Evolutionary conservation across 805 yeast species (phyloP), one percentile per base, ranked within the genome.

Genomic region (Ascoidea rubescens): DNA sequence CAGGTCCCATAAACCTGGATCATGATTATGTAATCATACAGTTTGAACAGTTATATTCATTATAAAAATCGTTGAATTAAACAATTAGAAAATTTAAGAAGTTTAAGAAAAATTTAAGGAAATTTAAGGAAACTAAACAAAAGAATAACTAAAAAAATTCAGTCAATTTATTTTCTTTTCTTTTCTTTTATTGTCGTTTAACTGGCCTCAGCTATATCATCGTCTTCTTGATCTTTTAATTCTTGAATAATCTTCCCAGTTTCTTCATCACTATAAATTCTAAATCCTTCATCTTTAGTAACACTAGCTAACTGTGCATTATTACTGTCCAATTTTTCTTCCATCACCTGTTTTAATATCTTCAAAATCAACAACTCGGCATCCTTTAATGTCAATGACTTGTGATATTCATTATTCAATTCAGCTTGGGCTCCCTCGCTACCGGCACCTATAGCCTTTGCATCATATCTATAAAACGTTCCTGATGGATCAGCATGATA

Each of bases 401-500:
- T 84, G 70, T 91, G 98, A 71, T 93, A 93, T 70, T 93, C 96
- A 63, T 90, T 91, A 68, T 90, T 96, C 64, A 93, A 75, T 68
- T 93, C 99, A 1, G 96, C 84, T 70, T 95, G 99, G 1, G 99
- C 99, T 57, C 99, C 99, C 70, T 93, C 99, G 14, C 96, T 86
- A 21, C 99, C 99, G 1, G 96, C 87, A 12, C 99, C 99, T 62
- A 95, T 93, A 10, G 99, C 99, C 71, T 93, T 95, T 32, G 99
- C 99, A 63, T 93, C 96, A 66, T 93, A 93, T 69, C 93, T 80
- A 71, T 93, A 95, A 62, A 89, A 93, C 1, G 99, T 93, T 54
- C 99, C 99, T 12, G 96, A 87, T 45, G 99, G 99, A 70, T 93
- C 99, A n/a, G 98, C 96, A 67, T 93, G 97, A 66, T 87, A 87